These are phyloP conservation scores for Zoysia pacifica DNA, from an alignment of 176 grass and related monocot species.

Conservation along the genomic window DNA sequence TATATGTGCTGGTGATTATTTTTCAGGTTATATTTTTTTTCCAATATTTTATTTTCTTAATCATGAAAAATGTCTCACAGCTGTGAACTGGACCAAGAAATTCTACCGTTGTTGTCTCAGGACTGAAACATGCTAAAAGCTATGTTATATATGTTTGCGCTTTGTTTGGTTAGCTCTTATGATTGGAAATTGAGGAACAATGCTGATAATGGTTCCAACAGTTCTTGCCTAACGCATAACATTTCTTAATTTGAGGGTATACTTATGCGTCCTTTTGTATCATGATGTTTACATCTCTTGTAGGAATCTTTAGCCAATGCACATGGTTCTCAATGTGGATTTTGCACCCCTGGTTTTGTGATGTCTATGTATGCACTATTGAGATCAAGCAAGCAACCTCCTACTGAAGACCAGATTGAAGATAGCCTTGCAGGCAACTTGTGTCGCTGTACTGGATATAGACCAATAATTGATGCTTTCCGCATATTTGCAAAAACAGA, in stretches of 20 bases:
- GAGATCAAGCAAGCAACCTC: slow-evolving; percentile 76
- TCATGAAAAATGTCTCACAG: neutral
- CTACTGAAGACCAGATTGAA: slow-evolving; percentile 90
- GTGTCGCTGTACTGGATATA: slow-evolving; percentile 95
- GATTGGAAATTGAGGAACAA: slow-evolving; percentile 21
- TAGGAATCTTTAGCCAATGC: slow-evolving; percentile 81
- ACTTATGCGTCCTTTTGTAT: slow-evolving; percentile 13
- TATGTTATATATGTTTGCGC: slow-evolving; percentile 1
- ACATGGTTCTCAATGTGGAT: slow-evolving; percentile 98
- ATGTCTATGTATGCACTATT: slow-evolving; percentile 97
- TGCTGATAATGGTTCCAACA: slow-evolving; percentile 14
- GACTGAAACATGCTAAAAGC: slow-evolving; percentile 2
- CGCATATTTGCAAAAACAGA: slow-evolving; percentile 91
- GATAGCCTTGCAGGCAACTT: slow-evolving; percentile 92
- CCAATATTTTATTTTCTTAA: neutral
- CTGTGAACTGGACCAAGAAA: slow-evolving; percentile 2
- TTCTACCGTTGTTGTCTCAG: neutral
- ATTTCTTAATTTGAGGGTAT: neutral
- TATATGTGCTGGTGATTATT: neutral
- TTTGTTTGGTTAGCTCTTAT: neutral
- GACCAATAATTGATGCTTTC: slow-evolving; percentile 95
- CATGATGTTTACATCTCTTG: slow-evolving; percentile 36
- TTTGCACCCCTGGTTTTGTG: slow-evolving; percentile 98
- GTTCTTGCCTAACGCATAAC: neutral
- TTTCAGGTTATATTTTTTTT: neutral